Base-by-base conservation (phyloP, 75 land plant genomes). In the Sequoia sempervirens region DNA sequence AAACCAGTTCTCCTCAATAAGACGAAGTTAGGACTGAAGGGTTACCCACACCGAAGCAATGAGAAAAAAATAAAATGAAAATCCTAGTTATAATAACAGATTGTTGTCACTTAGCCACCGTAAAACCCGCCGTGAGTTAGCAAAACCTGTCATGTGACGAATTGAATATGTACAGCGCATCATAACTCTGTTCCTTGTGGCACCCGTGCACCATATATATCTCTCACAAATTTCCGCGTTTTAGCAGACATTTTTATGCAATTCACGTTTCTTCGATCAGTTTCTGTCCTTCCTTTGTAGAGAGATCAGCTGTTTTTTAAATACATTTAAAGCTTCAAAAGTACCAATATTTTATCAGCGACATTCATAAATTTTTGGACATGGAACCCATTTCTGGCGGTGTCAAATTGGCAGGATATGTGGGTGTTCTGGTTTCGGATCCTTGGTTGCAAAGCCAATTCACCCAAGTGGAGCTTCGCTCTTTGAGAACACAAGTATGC, bases 401-500 rank as follows among this genome's bases (percentile, higher is more conserved):
- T 26, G 66, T 26, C 11, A 70, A 70, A 45, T 91, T 94, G 94
- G 89, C 95, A 34, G 81, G 93, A 26, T 94, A 83, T 79, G 92
- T 89, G 5, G 98, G 96, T 17, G 96, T 96, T 82, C 78, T 90
- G 20, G 92, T 95, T 14, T 90, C 92, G 15, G 96, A 94, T 89
- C 94, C 91, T 64, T 89, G 85, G 90, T 91, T 96, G 45, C 92
- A 94, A 81, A 92, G 91, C 88, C 95, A 93, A 66, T 96, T 94
- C 87, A 93, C 98, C 46, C 96, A 94, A 83, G 92, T 90, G 38
- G 95, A 96, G 86, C 95, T 96, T 78, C 90, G 92, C 1, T 54
- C 89, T 52, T 89, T 96, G 75, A 96, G 89, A 80, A 78, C 95
- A 37, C 96, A 91, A 38, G 98, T 96, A 88, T 86, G 83, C 20